Evolutionary conservation across 1,284 basidiomycete species (phyloP).

Genomic region (Malassezia brasiliensis): DNA sequence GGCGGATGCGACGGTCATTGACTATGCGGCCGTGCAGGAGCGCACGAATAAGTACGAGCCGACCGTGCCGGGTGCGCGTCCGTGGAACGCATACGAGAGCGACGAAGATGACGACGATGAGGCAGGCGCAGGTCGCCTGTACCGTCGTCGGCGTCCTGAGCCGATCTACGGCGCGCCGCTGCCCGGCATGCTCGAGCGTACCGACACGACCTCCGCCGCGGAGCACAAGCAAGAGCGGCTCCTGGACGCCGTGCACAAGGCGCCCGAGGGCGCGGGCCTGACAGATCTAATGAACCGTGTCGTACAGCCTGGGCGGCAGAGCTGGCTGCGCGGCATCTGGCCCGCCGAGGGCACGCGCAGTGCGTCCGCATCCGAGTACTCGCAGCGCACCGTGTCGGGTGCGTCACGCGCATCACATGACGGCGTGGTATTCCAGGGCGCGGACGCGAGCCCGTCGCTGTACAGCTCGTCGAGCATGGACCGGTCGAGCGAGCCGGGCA

Average conservation of each 20-base stretch:
- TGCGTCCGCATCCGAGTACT: not conserved
- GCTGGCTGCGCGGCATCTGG: conserved; percentile 16
- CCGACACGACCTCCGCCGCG: not conserved
- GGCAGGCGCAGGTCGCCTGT: not conserved
- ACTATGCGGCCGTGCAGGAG: not conserved
- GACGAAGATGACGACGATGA: not conserved
- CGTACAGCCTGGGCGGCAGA: conserved; percentile 9
- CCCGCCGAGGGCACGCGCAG: not conserved
- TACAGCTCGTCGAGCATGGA: conserved; percentile 17
- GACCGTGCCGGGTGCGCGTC: not conserved
- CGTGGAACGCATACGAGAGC: conserved; percentile 3
- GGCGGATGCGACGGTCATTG: conserved; percentile 15
- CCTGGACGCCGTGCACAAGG: conserved; percentile 8
- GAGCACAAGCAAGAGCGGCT: conserved; percentile 15
- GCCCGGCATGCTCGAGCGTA: too few species aligned
- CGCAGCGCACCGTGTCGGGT: conserved; percentile 9
- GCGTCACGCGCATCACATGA: conserved; percentile 2
- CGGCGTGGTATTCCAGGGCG: conserved; percentile 16
- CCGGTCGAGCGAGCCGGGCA: not conserved
- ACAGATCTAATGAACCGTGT: conserved; percentile 19
- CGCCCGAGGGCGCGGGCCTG: conserved; percentile 12
- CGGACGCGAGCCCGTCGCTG: conserved; percentile 14
- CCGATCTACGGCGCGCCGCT: too few species aligned
- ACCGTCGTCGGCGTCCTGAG: not conserved
- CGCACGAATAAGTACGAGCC: not conserved